phyloP scores from a whole-genome alignment of 345 rosid genomes.

The Draba incana region DNA sequence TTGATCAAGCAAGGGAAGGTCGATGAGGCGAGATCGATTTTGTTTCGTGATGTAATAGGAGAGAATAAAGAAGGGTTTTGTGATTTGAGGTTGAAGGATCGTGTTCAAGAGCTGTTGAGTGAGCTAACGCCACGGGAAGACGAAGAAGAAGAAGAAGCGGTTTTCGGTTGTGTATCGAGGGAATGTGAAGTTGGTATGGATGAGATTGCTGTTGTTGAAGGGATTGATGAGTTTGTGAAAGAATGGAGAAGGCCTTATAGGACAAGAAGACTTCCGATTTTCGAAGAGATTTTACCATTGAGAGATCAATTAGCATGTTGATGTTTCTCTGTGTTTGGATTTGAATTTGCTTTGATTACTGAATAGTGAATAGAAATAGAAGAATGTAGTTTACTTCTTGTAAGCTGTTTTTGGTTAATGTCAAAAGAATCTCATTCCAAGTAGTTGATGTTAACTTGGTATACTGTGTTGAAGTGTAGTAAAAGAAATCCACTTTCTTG shows the following conservation, averaged over 20 bases:
- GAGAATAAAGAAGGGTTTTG: conserved; percentile 52
- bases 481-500: no score
- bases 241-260: conserved; percentile 62
- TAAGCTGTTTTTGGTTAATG: conserved; percentile 31
- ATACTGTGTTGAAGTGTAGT: neutral
- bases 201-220: conserved; percentile 51
- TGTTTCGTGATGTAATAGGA: conserved; percentile 47
- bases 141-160: conserved; percentile 11
- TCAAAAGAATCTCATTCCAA: neutral
- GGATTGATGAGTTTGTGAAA: conserved; percentile 66
- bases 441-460: conserved; percentile 16
- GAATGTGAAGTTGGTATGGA: conserved; percentile 48
- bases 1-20: conserved; percentile 65
- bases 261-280: conserved; percentile 81
- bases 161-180: conserved; percentile 7
- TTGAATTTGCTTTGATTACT: conserved; percentile 14
- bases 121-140: conserved; percentile 46
- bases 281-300: conserved; percentile 81
- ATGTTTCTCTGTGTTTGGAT: conserved; percentile 34
- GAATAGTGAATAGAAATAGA: conserved; percentile 13
- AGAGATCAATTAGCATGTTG: conserved; percentile 87
- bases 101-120: conserved; percentile 53
- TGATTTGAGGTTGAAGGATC: conserved; percentile 55
- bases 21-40: conserved; percentile 54
- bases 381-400: conserved; percentile 37